Conservation (phyloP, 1,284 basidiomycete genomes). For the Singerocomus inundabilis region DNA sequence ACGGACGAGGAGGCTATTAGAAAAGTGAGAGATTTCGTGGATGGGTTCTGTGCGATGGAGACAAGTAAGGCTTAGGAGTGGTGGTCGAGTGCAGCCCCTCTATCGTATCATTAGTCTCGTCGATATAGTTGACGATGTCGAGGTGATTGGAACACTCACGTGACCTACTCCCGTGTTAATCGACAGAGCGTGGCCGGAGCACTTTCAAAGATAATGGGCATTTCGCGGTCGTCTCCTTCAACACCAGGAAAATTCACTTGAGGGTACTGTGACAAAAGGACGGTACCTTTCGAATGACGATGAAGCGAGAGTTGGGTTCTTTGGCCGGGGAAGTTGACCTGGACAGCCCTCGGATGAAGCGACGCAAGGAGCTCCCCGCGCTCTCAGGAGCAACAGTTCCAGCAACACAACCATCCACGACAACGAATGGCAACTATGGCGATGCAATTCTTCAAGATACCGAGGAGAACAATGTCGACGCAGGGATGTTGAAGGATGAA, state of each 20-base stretch:
- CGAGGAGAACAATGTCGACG: conserved; percentile 24
- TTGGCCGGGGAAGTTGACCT: conserved; percentile 48
- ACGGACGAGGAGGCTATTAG: conserved; percentile 53
- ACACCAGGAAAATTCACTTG: conserved; percentile 29
- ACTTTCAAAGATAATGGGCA: conserved; percentile 36
- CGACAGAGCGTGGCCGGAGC: conserved; percentile 21
- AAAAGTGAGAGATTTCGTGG: conserved; percentile 49
- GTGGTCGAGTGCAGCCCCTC: neutral
- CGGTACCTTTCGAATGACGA: conserved; percentile 42
- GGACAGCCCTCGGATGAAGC: conserved; percentile 65
- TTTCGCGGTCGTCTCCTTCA: conserved; percentile 29
- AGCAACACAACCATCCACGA: conserved; percentile 9
- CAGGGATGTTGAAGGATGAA: conserved; percentile 37
- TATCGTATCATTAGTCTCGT: neutral
- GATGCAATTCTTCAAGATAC: conserved; percentile 26
- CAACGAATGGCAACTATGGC: conserved; percentile 32
- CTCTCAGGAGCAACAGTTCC: conserved; percentile 23
- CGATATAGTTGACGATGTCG: neutral
- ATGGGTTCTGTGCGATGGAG: conserved; percentile 21
- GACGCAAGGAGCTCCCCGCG: conserved; percentile 56
- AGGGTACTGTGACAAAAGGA: conserved; percentile 19
- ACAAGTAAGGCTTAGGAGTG: neutral
- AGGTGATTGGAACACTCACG: conserved; percentile 20
- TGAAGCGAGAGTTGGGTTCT: conserved; percentile 63
- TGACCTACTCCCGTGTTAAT: conserved; percentile 22